Base-by-base conservation (phyloP, 768 basidiomycete species). In the Plicaturopsis crispa region DNA sequence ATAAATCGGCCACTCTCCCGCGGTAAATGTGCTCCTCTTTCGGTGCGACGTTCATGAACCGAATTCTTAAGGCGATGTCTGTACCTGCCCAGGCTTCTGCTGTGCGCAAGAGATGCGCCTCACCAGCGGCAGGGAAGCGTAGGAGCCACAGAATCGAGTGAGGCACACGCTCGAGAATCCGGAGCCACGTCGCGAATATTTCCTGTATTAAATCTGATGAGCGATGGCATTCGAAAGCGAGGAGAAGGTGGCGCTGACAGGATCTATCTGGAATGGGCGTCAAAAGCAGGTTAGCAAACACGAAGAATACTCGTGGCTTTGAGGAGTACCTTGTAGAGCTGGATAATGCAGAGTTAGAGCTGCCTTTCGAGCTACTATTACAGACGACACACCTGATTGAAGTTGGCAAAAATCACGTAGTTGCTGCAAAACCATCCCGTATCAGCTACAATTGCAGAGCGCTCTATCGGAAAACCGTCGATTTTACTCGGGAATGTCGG, bases 61-160 rank as follows among this genome's bases (percentile, higher is more conserved):
- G 51, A 23, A 73, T 57, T 3, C 72, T 63, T 31, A 63, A 54
- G 4, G 70, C 63, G 28, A 73, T 57, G 17, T 69, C 69, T 10
- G 61, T 41, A 1, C 68, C 67, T 5, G 66, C 72, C 72, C 72
- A 73, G 24, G 53, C 43, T 24, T 33, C 38, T 2, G 72, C 72
- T 2, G 61, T 58, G 28, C 63, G 61, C 21, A 62, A 46, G 23
- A 73, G 53, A 41, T 73, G 64, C 36, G 56, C 51, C 36, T 74
- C 72, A 31, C 68, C 72, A 6, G 69, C 55, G 1, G 60, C 53
- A 5, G 72, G 72, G 44, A 73, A 73, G 17, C 72, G 70, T 32
- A 73, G 57, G 1, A 73, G 55, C 72, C 72, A 73, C n/a, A 73
- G 60, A 36, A 73, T 63, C 38, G 72, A 72, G 13, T 61, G 60